Base-by-base conservation (phyloP, 2,329 filamentous ascomycete genomes). In the Clonostachys rosea region DNA sequence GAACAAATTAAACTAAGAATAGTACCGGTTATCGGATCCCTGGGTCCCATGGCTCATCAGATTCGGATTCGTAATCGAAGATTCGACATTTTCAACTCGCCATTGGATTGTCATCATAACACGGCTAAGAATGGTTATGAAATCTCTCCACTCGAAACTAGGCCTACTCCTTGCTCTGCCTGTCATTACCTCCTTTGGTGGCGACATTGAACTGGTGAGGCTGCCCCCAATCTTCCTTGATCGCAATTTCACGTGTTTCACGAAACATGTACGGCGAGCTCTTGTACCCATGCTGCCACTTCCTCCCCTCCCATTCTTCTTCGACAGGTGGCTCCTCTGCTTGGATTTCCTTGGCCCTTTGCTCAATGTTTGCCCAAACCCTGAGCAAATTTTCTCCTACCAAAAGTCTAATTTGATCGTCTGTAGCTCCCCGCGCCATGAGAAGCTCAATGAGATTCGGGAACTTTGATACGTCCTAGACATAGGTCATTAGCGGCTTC, bases 281-380 rank as follows among this genome's bases (percentile, higher is more conserved):
- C 39, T 51, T 55, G 34, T 56, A 49, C 8, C 58, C 59, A 14
- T 58, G 56, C 35, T 59, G 56, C 58, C 58, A 63, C 12, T 55
- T 50, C 5, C 59, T 53, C 5, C 53, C 57, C 34, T 57, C 56
- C 18, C 57, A 63, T 34, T 63, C 59, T 2, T 59, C 60, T 34
- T 64, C 62, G 0, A 56, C 50, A 1, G 61, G 61, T 36, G 54
- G 53, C 43, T 59, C 56, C 47, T 82, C 81, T 3, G 67, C 65
- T 65, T 89, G 85, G 68, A 95, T 61, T 61, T 77, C 69, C 42
- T 69, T 70, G 6, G 88, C 86, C 39, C 95, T 83, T 20, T 67
- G 70, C 53, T 96, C 91, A 2, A 86, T 88, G 20, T 87, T 84
- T 47, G 70, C 77, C 91, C 91, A 95, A 7, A 96, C 91, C 16